Evolutionary conservation across 2,329 filamentous ascomycete species (phyloP), one percentile per base, ranked within the genome.

Genomic region (Colletotrichum sojae): DNA sequence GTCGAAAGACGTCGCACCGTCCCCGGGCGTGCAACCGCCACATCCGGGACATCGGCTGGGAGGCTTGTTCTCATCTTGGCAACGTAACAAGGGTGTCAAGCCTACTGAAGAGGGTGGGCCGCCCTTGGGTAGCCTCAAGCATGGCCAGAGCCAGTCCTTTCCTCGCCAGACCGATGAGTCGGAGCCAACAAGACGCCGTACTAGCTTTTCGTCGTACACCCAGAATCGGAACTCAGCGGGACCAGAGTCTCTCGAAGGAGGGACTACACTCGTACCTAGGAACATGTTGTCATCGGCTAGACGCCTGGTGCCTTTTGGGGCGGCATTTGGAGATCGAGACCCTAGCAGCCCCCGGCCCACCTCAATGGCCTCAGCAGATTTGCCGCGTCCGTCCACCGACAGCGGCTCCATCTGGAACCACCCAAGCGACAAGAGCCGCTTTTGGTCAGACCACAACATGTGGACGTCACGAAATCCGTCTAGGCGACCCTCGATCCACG

Each of bases 301-400:
- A 39, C 82, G 78, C 20, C 74, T 87, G n/a, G 82, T 85, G 65
- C 82, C 83, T 1, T 85, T 86, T 67, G 78, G 85, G 1, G 87
- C 86, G 58, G 51, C 48, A 10, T 83, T 85, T 55, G 85, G 88
- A 22, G 88, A 90, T 18, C 82, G 86, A 45, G 88, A 90, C 49
- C 82, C 84, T 3, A 84, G 85, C 76, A 85, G 86, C 76, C 91
- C 92, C 1, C 84, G 92, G 18, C 92, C 92, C 13, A 84, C 88
- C 1, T 93, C 91, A 2, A 91, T 92, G 68, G 88, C 89, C 15
- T 93, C 91, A 0, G 86, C 86, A 5, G 91, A 93, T 67, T 84
- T 95, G 60, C 92, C 93, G 2, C 87, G 93, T 55, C 94, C 93
- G 6, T 95, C 93, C 1, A 92, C 92, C 1, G 94, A 96, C 71